Base-by-base conservation (phyloP, 2,329 filamentous ascomycete species). In the Hirsutella thompsonii region DNA sequence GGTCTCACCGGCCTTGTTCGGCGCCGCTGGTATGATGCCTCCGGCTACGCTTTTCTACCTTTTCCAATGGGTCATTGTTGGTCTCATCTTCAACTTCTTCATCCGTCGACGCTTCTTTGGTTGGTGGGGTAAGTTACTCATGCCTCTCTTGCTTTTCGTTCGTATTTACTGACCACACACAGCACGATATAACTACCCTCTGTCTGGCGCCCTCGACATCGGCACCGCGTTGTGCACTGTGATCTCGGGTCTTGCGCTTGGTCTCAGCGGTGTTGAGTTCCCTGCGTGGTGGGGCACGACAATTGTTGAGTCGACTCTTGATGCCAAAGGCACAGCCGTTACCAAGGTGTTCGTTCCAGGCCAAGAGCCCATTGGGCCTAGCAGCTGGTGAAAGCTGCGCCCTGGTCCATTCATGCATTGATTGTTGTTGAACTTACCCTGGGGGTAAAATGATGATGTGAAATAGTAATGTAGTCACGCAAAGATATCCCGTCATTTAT, bases 171-270 rank as follows among this genome's bases (percentile, higher is more conserved):
- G 26, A 43, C 38, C 21, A 33, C 8, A 2, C 13, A 8, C 36
- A 49, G 47, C 46, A 42, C 51, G 46, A 13, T 79, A 76, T 60
- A 79, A 77, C 56, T 79, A 77, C 43, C 63, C 76, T 40, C 59
- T 74, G 1, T 76, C 74, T 9, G 74, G 74, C 0, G 73, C 69
- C 2, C 61, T 79, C 33, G 74, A 77, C 39, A 68, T 71, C 33
- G 75, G 73, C n/a, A 67, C 76, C 1, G 71, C 70, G 1, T 52
- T 79, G n/a, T 68, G 70, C 23, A 68, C 77, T 37, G 54, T 77
- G 29, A 63, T 77, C 34, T 69, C 72, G 47, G 52, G 50, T n/a
- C 55, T 74, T 19, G 60, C 63, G 29, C 59, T 74, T 35, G 62
- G 62, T 37, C 56, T 72, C 50, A 70, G 67, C 34, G 56, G 57